Base-by-base conservation (phyloP, 768 basidiomycete genomes). In the Crepidotus variabilis region DNA sequence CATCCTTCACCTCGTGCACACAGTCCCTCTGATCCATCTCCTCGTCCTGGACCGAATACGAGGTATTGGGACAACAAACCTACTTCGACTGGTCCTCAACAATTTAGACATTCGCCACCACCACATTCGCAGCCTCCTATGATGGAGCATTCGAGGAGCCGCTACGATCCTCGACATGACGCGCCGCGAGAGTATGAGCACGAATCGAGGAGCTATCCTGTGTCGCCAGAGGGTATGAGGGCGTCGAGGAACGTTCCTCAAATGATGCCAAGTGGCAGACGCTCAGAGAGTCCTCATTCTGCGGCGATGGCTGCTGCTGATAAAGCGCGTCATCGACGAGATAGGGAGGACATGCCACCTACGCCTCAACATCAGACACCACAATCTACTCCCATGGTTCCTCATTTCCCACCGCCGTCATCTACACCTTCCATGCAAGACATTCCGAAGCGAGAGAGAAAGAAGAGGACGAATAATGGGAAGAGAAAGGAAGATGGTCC, bases 1-100 rank as follows among this genome's bases (percentile, higher is more conserved):
- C 67, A 75, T 21, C 72, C 75, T 35, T 78, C 80, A 2, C 79
- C 73, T 34, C 64, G 67, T 9, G 67, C 65, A 20, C 70, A 73
- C 57, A 86, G 81, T 56, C 85, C 87, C 24, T 77, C 82, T 51
- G 81, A 84, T 47, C 77, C 80, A 0, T 88, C 88, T 0, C 87
- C 88, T 2, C 79, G 86, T 23, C 47, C 49, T 21, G 58, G 56
- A 20, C 77, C 78, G 1, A 81, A 80, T 32, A 63, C 72, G 3
- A 65, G 78, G 6, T 82, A 84, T 63, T 88, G 86, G 87, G 88
- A 88, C 14, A 69, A 79, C 32, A 86, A 84, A 65, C 82, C 80
- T 2, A 67, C 75, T 1, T 66, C 74, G 1, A 70, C 72, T 8
- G 63, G 71, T 13, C 64, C 65, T 22, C 66, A 67, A 6, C 54